These are phyloP conservation scores for Lantana camara DNA, from an alignment of 257 asterid species.

Conservation along the genomic window DNA sequence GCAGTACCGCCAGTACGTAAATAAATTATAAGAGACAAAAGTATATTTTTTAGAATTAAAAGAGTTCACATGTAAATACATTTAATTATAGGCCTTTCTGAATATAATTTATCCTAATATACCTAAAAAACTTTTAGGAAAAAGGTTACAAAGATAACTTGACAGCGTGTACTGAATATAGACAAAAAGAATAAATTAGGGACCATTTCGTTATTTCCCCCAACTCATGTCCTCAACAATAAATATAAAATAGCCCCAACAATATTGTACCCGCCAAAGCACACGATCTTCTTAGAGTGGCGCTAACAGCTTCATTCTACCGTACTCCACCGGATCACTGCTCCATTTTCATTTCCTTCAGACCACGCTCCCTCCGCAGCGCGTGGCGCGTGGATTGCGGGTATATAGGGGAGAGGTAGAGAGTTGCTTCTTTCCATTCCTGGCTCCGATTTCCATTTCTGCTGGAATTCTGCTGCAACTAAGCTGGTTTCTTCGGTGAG, in stretches of 20 bases:
- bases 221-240: neutral
- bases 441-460: conserved; percentile 17
- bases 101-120: too few relatives aligned
- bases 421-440: conserved; percentile 22
- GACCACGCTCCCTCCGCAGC: conserved; percentile 29
- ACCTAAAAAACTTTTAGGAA: too few relatives aligned
- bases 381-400: conserved; percentile 26
- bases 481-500: conserved; percentile 19
- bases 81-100: too few relatives aligned
- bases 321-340: conserved; percentile 30
- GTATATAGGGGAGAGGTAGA: neutral
- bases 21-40: too few relatives aligned
- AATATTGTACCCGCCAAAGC: conserved; percentile 37
- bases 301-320: conserved; percentile 34
- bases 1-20: too few relatives aligned
- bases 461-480: conserved; percentile 8
- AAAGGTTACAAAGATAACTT: too few relatives aligned
- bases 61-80: too few relatives aligned
- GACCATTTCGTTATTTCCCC: conserved; percentile 1
- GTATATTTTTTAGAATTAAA: too few relatives aligned
- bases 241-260: conserved; percentile 11
- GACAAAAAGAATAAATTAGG: neutral
- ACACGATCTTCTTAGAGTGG: conserved; percentile 34
- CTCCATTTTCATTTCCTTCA: neutral
- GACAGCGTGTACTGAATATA: neutral